Evolutionary conservation across 164 flowering plant genomes (phyloP).

Genomic region (Piper longum): DNA sequence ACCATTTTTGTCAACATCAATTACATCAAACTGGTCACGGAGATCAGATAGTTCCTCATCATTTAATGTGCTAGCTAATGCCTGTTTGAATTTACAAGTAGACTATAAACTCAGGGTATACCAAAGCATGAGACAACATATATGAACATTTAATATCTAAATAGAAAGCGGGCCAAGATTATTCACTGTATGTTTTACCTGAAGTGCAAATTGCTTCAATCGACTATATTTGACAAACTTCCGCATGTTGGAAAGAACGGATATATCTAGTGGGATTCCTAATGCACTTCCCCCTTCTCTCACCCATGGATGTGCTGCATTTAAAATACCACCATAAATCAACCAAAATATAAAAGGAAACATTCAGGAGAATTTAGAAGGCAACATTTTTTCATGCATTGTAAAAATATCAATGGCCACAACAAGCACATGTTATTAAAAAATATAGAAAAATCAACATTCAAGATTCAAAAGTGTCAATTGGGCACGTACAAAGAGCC

Average conservation of each 20-base stretch:
- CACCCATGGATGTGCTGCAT: conserved; percentile 95
- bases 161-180: neutral
- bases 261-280: conserved; percentile 91
- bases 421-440: neutral
- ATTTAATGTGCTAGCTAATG: conserved; percentile 83
- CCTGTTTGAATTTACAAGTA: conserved; percentile 26
- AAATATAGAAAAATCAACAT: no score
- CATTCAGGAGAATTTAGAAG: neutral
- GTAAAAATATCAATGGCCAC: neutral
- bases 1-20: conserved; percentile 91
- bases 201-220: conserved; percentile 83
- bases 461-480: neutral
- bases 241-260: conserved; percentile 80
- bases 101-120: neutral
- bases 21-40: conserved; percentile 89
- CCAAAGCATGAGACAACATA: neutral
- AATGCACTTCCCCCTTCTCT: conserved; percentile 97
- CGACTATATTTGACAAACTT: conserved; percentile 92
- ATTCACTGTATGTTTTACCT: conserved; percentile 33
- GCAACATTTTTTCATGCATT: neutral
- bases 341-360: no score
- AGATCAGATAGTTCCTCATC: conserved; percentile 78
- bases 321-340: neutral
- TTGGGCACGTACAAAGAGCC: conserved; percentile 64
- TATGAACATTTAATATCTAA: neutral